phyloP scores from a whole-genome alignment of 768 basidiomycete species.

The Sarcodon sp. region DNA sequence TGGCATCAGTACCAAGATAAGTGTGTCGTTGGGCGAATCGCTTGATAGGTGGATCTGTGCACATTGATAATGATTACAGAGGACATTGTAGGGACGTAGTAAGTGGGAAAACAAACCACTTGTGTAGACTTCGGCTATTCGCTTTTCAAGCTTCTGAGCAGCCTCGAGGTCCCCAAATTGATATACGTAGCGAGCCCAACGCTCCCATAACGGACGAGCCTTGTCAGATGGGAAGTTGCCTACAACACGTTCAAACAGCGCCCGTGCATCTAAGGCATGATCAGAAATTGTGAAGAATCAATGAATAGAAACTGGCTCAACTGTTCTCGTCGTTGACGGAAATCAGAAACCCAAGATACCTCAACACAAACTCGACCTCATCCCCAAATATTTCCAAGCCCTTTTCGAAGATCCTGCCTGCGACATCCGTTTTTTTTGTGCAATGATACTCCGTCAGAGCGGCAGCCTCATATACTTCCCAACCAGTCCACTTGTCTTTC shows the following conservation, averaged over 20 bases:
- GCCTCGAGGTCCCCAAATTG: conserved; percentile 88
- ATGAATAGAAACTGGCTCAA: conserved; percentile 18
- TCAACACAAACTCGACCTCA: conserved; percentile 75
- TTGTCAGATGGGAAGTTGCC: conserved; percentile 63
- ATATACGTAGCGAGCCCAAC: conserved; percentile 93
- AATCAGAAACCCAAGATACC: conserved; percentile 88
- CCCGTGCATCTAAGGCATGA: conserved; percentile 68
- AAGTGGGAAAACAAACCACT: conserved; percentile 37
- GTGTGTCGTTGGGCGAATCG: conserved; percentile 81
- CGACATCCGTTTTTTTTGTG: conserved; percentile 66
- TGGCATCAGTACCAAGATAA: conserved; percentile 77
- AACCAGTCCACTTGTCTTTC: conserved; percentile 62
- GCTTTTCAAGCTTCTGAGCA: conserved; percentile 77
- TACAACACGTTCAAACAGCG: conserved; percentile 86
- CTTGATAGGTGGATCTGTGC: conserved; percentile 76
- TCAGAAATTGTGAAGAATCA: conserved; percentile 2
- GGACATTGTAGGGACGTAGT: background rate
- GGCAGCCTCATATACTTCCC: conserved; percentile 92
- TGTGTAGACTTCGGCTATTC: conserved; percentile 81
- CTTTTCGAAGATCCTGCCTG: conserved; percentile 87
- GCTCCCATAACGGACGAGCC: conserved; percentile 85
- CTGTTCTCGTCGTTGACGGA: conserved; percentile 93
- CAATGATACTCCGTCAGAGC: conserved; percentile 93
- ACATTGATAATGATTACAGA: background rate
- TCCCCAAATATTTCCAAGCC: conserved; percentile 77